A percentile compares a stretch with the other conserved stretches of the same genome.
These are phyloP conservation scores for Fomitopsis schrenkii DNA, from an alignment of 1,284 basidiomycete species.

Conservation along the genomic window DNA sequence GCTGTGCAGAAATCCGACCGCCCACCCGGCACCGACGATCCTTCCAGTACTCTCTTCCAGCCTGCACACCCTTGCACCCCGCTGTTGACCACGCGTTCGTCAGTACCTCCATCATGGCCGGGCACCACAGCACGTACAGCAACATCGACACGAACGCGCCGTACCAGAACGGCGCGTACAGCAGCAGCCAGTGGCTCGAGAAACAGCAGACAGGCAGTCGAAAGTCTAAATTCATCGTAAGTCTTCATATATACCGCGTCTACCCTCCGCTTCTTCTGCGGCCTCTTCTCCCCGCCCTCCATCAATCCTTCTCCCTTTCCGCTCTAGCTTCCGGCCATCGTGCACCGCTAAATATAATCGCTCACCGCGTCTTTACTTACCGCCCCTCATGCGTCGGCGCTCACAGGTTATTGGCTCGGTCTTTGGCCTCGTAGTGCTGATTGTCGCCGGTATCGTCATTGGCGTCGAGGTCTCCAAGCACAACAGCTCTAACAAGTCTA, in stretches of 20 bases:
- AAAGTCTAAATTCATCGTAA: conserved; percentile 34
- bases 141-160: conserved; percentile 23
- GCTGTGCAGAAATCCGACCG: conserved; percentile 33
- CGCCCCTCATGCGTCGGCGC: not conserved
- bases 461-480: conserved; percentile 51
- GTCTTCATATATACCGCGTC: conserved; percentile 12
- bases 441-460: conserved; percentile 46
- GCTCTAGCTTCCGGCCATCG: not conserved
- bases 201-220: conserved; percentile 29
- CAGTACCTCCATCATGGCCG: conserved; percentile 11
- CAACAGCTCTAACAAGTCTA: conserved; percentile 21
- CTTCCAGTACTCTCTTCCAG: conserved; percentile 19
- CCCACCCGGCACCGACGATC: conserved; percentile 29
- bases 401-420: conserved; percentile 44
- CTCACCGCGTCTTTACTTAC: not conserved
- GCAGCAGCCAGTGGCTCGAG: conserved; percentile 33
- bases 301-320: too few relatives aligned
- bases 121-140: conserved; percentile 21
- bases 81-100: conserved; percentile 9
- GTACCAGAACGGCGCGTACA: conserved; percentile 22
- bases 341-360: not conserved
- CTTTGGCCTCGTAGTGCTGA: conserved; percentile 37
- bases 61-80: conserved; percentile 16
- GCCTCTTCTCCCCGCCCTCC: not conserved
- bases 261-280: not conserved